phyloP scores from a whole-genome alignment of 2,329 filamentous ascomycete genomes.

The Ceratocystis eucalypticola region DNA sequence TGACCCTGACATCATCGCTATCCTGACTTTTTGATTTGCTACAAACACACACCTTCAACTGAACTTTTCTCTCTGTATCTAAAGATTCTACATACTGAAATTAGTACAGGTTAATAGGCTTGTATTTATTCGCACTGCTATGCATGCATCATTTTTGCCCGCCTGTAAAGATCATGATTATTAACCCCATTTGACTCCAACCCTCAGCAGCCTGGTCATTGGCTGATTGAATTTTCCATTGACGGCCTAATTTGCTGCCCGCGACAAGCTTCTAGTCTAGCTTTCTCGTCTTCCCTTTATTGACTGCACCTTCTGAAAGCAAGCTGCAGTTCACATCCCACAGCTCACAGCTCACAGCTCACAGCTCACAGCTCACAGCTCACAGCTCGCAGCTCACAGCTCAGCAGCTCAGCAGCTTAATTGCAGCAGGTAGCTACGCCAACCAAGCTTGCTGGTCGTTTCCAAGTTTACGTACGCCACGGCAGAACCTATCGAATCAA shows the following conservation, averaged over 20 bases:
- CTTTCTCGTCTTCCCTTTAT: too few species aligned
- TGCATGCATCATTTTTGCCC: background rate
- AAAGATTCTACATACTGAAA: too few species aligned
- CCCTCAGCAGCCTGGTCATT: background rate
- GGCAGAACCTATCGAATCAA: background rate
- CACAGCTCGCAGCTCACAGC: too few species aligned
- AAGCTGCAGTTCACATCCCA: too few species aligned
- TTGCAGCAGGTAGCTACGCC: background rate
- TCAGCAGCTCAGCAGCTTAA: background rate
- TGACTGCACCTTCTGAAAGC: too few species aligned
- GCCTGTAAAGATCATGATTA: background rate
- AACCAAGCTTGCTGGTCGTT: background rate
- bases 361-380: too few species aligned
- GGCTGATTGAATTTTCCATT: background rate
- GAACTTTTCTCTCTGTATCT: background rate
- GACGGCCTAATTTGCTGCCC: too few species aligned
- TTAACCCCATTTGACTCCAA: background rate
- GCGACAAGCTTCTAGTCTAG: too few species aligned
- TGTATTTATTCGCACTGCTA: background rate
- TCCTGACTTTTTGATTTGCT: background rate
- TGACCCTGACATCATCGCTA: slow-evolving; percentile 1
- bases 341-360: too few species aligned
- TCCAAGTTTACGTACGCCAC: slow-evolving; percentile 3
- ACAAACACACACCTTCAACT: background rate
- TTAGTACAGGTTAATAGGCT: too few species aligned